These are phyloP conservation scores for Silene conica DNA, from an alignment of 148 eudicot genomes.

Conservation along the genomic window DNA sequence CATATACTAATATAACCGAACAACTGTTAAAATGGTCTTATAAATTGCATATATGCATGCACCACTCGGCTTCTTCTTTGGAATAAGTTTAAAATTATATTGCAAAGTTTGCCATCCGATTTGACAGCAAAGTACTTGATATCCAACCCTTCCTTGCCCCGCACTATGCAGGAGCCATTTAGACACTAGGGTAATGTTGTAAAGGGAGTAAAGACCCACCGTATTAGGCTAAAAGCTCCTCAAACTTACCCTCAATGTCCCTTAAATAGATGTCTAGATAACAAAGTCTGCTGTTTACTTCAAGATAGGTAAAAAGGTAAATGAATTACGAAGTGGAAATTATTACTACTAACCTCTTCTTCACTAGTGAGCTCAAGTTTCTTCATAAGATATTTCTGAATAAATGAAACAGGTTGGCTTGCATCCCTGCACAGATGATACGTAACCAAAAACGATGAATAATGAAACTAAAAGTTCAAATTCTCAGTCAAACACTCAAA, in stretches of 20 bases:
- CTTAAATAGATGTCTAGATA: neutral
- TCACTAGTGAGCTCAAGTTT: constrained; percentile 65
- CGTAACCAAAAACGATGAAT: constrained; percentile 3
- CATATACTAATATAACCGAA: too few species aligned
- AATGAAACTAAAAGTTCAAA: neutral
- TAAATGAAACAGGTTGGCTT: constrained; percentile 52
- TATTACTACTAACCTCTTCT: constrained; percentile 47
- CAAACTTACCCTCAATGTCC: too few species aligned
- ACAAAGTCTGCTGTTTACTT: neutral
- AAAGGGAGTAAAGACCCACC: neutral
- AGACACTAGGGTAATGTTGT: too few species aligned
- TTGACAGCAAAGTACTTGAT: too few species aligned
- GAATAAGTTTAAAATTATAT: too few species aligned
- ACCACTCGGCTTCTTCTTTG: too few species aligned
- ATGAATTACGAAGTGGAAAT: neutral
- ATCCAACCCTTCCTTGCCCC: too few species aligned
- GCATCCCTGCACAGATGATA: constrained; percentile 46
- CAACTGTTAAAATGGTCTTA: too few species aligned
- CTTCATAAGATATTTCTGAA: constrained; percentile 60
- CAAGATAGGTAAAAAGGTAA: neutral
- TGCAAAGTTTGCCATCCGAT: too few species aligned
- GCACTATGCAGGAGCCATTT: too few species aligned
- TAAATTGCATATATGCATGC: too few species aligned
- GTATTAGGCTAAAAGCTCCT: neutral
- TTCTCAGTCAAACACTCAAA: neutral